Percentiles rank a stretch among this genome's conserved stretches.
Conservation (phyloP, 148 eudicot species). For the Vaccinium macrocarpon region DNA sequence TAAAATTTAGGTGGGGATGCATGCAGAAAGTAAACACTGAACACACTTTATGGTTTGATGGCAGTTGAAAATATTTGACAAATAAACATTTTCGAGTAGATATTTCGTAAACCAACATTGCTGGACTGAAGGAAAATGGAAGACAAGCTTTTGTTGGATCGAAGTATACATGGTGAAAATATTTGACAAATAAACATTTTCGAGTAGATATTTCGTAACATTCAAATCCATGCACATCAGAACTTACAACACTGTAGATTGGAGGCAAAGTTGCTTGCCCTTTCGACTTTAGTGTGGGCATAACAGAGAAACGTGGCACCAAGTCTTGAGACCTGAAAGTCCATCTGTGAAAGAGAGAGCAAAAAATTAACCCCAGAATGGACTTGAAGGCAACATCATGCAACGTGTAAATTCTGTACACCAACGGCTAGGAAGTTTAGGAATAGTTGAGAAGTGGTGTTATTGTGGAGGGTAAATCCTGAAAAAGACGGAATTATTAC, state of each 20-base stretch:
- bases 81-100: too few relatives aligned
- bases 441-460: background rate
- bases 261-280: conserved; percentile 62
- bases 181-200: background rate
- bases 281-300: conserved; percentile 67
- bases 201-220: background rate
- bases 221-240: background rate
- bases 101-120: background rate
- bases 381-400: background rate
- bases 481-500: background rate
- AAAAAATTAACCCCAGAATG: background rate
- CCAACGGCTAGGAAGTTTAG: background rate
- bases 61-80: too few relatives aligned
- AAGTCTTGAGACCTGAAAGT: conserved; percentile 81
- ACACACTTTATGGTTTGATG: too few relatives aligned
- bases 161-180: background rate
- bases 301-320: conserved; percentile 78
- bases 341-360: conserved; percentile 51
- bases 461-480: background rate
- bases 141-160: background rate
- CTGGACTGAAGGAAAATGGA: background rate
- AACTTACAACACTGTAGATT: conserved; percentile 76
- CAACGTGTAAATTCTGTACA: background rate
- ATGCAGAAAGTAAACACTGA: background rate
- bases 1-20: background rate